Base-by-base conservation (phyloP, 164 flowering plant genomes). In the Stephania yunnanensis region DNA sequence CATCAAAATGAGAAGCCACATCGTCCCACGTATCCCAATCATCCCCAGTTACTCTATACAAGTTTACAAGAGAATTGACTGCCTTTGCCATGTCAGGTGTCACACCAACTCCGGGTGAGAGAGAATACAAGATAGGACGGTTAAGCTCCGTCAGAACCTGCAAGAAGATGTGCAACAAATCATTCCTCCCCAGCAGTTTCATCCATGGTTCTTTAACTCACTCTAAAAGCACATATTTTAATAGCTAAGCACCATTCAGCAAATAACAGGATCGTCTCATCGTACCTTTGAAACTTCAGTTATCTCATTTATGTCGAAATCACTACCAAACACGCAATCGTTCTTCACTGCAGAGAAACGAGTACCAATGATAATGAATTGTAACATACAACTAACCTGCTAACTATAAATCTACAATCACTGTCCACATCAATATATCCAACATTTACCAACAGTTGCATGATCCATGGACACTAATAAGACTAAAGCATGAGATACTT, bases 11-110 rank as follows among this genome's bases (percentile, higher is more conserved):
- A 17, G 89, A 11, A 10, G 81, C 82, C 48, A 95, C 91, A 84
- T 93, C 92, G 44, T 70, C 83, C 99, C 99, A 95, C 8, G 81
- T 15, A 80, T 95, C 99, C 99, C 99, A 93, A 76, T 93, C 99
- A 84, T 95, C 98, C 45, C 89, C 96, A 25, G 97, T 92, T 68
- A 93, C 78, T 75, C 99, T 80, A 77, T 95, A 95, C 99, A 93
- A 92, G 82, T 92, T 92, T 68, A 86, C 94, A 76, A 92, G 79
- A 64, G 81, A 76, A 78, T 78, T 83, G 19, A 93, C 83, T 7
- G 81, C 80, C 83, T 84, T 84, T 53, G 96, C 98, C 97, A 95
- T 87, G 46, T 80, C 79, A 31, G 96, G 96, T 15, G 95, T 88
- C 42, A 80, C 98, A 77, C 87, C 80, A 36, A 87, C 90, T 76